Evolutionary conservation across 2,329 filamentous ascomycete genomes (phyloP), one percentile per base, ranked within the genome.

Genomic region (Sporothrix globosa): DNA sequence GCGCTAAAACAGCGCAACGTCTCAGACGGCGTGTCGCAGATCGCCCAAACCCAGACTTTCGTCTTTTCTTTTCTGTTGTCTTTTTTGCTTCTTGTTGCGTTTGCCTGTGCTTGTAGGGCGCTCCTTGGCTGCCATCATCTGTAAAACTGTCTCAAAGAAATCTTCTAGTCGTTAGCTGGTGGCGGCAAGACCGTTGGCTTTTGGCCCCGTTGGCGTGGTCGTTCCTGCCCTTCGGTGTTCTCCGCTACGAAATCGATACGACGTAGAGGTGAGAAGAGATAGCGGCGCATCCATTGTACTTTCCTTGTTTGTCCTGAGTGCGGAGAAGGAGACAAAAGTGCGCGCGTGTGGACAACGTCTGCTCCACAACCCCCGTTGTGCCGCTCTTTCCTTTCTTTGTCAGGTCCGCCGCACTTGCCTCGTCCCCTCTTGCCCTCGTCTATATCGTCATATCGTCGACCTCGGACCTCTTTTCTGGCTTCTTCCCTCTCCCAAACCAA

Each of bases 1-100:
- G 73, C 77, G 75, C 77, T 78, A 79, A 80, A 81, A 80, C 79
- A 77, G 73, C 69, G 74, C 74, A 73, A 72, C 75, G 78, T 79
- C 78, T 79, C 77, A 75, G 77, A 76, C 69, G 56, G 69, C 72
- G 71, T 74, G 74, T 75, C 72, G 73, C 73, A 74, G 74, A 73
- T 73, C 73, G 68, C 39, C 67, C 71, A 73, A 71, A 44, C 69
- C 70, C 68, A 70, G 67, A 39, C 60, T 53, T 56, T 50, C 61
- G 13, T 30, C 21, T 14, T 60, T 50, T 41, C 27, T 60, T 69
- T 56, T 39, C 53, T 21, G 13, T 41, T 52, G 19, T 52, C 17
- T 5, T n/a, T 21, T 14, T 53, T 19, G 3, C 44, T 13, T 46
- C 14, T 4, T 9, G 24, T 56, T n/a, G 66, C n/a, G 27, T 6